Evolutionary conservation across 306 rosid genomes (phyloP).

Genomic region (Comarum palustre): DNA sequence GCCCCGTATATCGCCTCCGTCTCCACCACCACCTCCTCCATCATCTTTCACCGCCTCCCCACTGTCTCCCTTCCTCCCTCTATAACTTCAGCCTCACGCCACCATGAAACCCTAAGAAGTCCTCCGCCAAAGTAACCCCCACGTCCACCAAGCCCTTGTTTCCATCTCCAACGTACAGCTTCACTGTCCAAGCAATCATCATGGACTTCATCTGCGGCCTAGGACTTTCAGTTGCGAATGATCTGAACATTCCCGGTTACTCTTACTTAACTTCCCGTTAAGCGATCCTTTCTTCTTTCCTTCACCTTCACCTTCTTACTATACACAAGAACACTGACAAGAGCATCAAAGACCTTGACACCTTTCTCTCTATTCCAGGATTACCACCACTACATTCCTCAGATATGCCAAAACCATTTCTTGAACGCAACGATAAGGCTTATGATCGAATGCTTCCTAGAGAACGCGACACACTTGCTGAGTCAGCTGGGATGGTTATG

Average conservation of each 20-base stretch:
- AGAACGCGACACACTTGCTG: not conserved
- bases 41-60: slow-evolving; percentile 36
- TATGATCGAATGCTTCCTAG: slow-evolving; percentile 17
- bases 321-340: slow-evolving; percentile 16
- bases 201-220: slow-evolving; percentile 39
- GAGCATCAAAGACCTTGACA: slow-evolving; percentile 19
- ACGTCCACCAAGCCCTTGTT: slow-evolving; percentile 12
- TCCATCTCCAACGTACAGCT: slow-evolving; percentile 17
- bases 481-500: slow-evolving; percentile 32
- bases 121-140: slow-evolving; percentile 15
- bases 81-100: not conserved
- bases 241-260: slow-evolving; percentile 35
- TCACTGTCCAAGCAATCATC: slow-evolving; percentile 33
- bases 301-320: slow-evolving; percentile 10
- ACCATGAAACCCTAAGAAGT: slow-evolving; percentile 32
- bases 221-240: slow-evolving; percentile 14
- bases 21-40: slow-evolving; percentile 28
- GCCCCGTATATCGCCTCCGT: slow-evolving; percentile 31
- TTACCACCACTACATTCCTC: not conserved
- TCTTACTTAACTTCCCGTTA: slow-evolving; percentile 40
- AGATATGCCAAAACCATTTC: slow-evolving; percentile 27
- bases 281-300: not conserved
- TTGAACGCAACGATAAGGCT: slow-evolving; percentile 27
- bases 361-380: slow-evolving; percentile 26
- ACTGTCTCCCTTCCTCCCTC: slow-evolving; percentile 20